These are phyloP conservation scores for Puccinia horiana DNA, from an alignment of 1,284 basidiomycete species.

Conservation along the genomic window DNA sequence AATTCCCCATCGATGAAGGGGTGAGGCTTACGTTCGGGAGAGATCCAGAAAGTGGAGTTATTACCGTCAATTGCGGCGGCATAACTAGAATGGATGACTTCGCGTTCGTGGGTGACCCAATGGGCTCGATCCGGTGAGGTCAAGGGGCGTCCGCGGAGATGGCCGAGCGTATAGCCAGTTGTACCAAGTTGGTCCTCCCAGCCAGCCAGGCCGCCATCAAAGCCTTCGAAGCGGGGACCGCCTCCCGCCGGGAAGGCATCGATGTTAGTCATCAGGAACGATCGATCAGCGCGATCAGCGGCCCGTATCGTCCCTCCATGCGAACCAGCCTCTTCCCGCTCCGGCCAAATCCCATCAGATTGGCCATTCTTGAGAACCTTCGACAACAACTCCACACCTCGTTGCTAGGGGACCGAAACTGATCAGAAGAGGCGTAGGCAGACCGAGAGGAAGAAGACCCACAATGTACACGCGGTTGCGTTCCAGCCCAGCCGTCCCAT, in stretches of 20 bases:
- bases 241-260: slow-evolving; percentile 51
- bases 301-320: slow-evolving; percentile 50
- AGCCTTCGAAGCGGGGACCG: slow-evolving; percentile 41
- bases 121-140: slow-evolving; percentile 42
- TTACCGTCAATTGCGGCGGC: slow-evolving; percentile 53
- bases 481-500: slow-evolving; percentile 40
- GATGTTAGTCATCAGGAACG: slow-evolving; percentile 54
- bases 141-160: background rate
- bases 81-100: slow-evolving; percentile 52
- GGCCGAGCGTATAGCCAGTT: slow-evolving; percentile 52
- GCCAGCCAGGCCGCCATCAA: background rate
- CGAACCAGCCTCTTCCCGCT: background rate
- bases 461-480: slow-evolving; percentile 41
- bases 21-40: slow-evolving; percentile 52
- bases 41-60: slow-evolving; percentile 52
- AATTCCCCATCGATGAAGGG: background rate
- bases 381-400: slow-evolving; percentile 45
- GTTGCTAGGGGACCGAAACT: slow-evolving; percentile 27
- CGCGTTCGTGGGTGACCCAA: slow-evolving; percentile 52
- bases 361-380: slow-evolving; percentile 36
- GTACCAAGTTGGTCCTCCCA: slow-evolving; percentile 41
- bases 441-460: slow-evolving; percentile 38
- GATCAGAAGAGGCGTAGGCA: slow-evolving; percentile 13
- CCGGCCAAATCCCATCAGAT: slow-evolving; percentile 49
- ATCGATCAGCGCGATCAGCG: slow-evolving; percentile 31